A percentile compares a stretch with the other conserved stretches of the same genome.
phyloP scores from a whole-genome alignment of 108 stramenopile species.

The Stephanodiscus triporus region DNA sequence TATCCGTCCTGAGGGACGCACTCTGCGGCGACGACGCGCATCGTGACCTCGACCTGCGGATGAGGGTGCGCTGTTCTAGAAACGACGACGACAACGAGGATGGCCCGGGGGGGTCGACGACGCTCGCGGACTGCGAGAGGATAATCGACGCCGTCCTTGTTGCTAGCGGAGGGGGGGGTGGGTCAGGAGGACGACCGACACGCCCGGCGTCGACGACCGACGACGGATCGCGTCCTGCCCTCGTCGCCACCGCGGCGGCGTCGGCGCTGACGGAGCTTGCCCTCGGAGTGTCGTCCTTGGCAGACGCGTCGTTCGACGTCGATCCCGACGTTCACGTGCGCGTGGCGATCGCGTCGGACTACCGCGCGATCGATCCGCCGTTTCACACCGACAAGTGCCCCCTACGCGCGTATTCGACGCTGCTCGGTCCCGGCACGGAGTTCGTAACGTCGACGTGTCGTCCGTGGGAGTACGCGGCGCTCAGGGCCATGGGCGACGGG shows the following conservation, averaged over 20 bases:
- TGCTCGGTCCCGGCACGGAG: conserved; percentile 62
- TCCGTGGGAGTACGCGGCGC: conserved; percentile 59
- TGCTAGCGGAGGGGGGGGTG: too few species aligned
- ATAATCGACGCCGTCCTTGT: neutral
- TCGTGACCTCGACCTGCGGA: neutral
- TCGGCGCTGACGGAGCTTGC: neutral
- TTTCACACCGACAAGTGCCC: conserved; percentile 73
- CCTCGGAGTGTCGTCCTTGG: neutral
- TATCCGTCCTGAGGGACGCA: neutral
- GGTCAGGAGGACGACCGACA: neutral
- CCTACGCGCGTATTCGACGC: conserved; percentile 60
- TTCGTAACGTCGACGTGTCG: conserved; percentile 53
- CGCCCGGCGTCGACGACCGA: neutral
- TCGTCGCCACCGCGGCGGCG: neutral
- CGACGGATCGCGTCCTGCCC: neutral
- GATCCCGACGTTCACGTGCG: conserved; percentile 51
- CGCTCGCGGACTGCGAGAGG: neutral
- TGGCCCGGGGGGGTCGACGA: neutral
- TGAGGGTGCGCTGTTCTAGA: neutral
- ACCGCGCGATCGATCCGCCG: conserved; percentile 57
- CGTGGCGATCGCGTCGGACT: conserved; percentile 60
- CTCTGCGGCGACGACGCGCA: neutral
- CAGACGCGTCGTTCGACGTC: neutral
- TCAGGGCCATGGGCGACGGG: conserved; percentile 52
- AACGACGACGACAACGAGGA: neutral